These are phyloP conservation scores for Phascolomyces articulosus DNA, from an alignment of 371 early-diverging fungal genomes.

Conservation along the genomic window DNA sequence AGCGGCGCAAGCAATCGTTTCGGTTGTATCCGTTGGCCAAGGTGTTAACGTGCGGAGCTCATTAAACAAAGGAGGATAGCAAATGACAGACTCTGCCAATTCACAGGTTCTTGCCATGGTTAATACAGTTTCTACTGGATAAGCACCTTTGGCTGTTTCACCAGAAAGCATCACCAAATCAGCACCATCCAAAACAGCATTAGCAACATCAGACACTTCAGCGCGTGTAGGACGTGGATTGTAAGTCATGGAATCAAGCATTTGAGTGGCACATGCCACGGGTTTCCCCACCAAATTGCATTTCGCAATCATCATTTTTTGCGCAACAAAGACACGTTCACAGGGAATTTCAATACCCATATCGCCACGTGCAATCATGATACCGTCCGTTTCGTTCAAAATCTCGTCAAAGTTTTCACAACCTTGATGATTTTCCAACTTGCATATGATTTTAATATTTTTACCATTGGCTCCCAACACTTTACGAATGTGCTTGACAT, in stretches of 20 bases:
- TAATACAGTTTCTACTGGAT: constrained; percentile 74
- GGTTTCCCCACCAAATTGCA: constrained; percentile 94
- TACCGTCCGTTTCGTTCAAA: constrained; percentile 91
- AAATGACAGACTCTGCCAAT: constrained; percentile 75
- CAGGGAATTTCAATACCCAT: constrained; percentile 95
- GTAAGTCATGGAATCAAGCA: constrained; percentile 97
- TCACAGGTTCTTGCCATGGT: constrained; percentile 75
- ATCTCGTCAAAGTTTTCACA: constrained; percentile 95
- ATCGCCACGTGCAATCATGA: constrained; percentile 99
- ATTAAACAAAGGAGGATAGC: constrained; percentile 75
- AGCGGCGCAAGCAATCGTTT: constrained; percentile 91
- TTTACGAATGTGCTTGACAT: constrained; percentile 84
- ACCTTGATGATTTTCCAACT: constrained; percentile 93
- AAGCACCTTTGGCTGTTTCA: constrained; percentile 93
- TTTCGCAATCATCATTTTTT: constrained; percentile 96
- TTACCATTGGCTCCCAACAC: constrained; percentile 76
- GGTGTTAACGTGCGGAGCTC: constrained; percentile 78
- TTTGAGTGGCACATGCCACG: constrained; percentile 96
- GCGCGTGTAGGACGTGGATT: constrained; percentile 96
- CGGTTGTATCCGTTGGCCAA: constrained; percentile 80
- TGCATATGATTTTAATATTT: constrained; percentile 90
- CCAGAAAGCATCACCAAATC: constrained; percentile 98
- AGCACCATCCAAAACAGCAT: constrained; percentile 94
- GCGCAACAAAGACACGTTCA: constrained; percentile 86
- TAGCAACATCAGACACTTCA: constrained; percentile 98